phyloP scores from a whole-genome alignment of 306 rosid species.

The Mucuna pruriens region DNA sequence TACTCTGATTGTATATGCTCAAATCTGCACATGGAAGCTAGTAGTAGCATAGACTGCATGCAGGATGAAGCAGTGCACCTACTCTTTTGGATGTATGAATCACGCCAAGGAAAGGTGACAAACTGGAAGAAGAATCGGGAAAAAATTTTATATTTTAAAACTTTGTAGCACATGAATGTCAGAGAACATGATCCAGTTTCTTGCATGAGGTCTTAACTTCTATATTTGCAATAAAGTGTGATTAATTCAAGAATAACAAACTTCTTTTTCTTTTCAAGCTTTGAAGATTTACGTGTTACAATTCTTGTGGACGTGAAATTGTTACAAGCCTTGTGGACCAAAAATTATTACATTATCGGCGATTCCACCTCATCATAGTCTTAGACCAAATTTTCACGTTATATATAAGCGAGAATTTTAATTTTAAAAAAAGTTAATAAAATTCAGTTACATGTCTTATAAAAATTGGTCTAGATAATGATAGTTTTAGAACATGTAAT shows the following conservation, averaged over 20 bases:
- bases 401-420: background rate
- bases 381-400: background rate
- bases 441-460: too few relatives aligned
- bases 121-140: conserved; percentile 22
- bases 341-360: background rate
- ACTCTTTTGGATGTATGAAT: conserved; percentile 32
- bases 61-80: background rate
- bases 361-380: too few relatives aligned
- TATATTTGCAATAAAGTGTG: conserved; percentile 10
- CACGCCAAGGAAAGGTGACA: conserved; percentile 37
- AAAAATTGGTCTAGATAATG: too few relatives aligned
- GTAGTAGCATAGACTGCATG: background rate
- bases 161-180: conserved; percentile 25
- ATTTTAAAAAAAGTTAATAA: too few relatives aligned
- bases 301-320: background rate
- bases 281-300: background rate
- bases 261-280: background rate
- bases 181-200: conserved; percentile 5
- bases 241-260: conserved; percentile 3
- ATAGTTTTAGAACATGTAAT: too few relatives aligned
- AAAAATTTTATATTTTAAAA: background rate
- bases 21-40: conserved; percentile 28
- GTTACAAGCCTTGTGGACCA: background rate
- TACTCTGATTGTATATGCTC: conserved; percentile 4
- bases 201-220: background rate